phyloP scores from a whole-genome alignment of 345 rosid species.

The Garcia nutans region DNA sequence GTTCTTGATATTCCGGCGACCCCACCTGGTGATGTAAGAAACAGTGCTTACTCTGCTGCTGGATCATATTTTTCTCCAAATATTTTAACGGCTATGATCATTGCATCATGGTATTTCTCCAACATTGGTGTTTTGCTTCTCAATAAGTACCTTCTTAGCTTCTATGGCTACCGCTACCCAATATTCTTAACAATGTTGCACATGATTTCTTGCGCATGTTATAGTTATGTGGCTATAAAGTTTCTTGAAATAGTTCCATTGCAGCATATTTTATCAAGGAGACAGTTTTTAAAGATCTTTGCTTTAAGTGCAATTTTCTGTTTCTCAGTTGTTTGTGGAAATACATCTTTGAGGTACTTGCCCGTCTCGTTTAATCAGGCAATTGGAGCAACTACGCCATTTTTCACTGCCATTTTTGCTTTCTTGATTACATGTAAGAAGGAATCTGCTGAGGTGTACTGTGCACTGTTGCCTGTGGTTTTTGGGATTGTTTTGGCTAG shows the following conservation, averaged over 20 bases:
- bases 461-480: constrained; percentile 85
- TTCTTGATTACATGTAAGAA: constrained; percentile 85
- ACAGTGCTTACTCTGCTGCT: constrained; percentile 31
- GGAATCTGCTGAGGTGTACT: constrained; percentile 80
- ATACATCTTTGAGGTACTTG: constrained; percentile 84
- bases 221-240: constrained; percentile 72
- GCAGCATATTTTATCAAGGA: constrained; percentile 74
- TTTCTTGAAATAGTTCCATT: constrained; percentile 76
- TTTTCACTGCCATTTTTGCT: constrained; percentile 94
- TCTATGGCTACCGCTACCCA: constrained; percentile 87
- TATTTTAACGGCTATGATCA: constrained; percentile 62
- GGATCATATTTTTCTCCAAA: constrained; percentile 56
- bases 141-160: constrained; percentile 91
- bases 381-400: constrained; percentile 97
- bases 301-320: constrained; percentile 81
- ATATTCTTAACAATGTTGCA: constrained; percentile 92
- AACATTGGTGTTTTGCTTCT: constrained; percentile 93
- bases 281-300: constrained; percentile 78
- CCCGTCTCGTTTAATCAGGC: constrained; percentile 99
- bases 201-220: constrained; percentile 81
- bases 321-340: constrained; percentile 95
- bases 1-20: constrained; percentile 80
- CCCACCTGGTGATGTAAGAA: constrained; percentile 69
- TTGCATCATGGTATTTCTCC: constrained; percentile 88
- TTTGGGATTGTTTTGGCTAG: constrained; percentile 91